Evolutionary conservation across 192 early-diverging fungal species (phyloP).

Genomic region (Linderina pennispora): DNA sequence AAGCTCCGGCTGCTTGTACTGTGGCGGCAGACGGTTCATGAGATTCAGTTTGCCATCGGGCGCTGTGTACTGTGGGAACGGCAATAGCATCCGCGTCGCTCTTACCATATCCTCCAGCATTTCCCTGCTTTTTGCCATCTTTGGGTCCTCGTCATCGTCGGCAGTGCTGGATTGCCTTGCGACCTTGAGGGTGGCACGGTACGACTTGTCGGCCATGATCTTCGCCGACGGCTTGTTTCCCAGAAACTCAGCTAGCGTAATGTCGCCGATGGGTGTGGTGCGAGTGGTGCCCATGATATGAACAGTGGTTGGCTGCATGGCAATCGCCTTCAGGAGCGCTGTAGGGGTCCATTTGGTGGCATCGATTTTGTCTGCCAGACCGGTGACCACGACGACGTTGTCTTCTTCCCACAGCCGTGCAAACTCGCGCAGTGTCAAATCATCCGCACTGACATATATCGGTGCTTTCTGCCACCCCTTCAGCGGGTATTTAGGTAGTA

Average conservation of each 20-base stretch:
- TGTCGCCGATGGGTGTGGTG: not conserved
- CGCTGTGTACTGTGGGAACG: slow-evolving; percentile 48
- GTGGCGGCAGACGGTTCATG: slow-evolving; percentile 47
- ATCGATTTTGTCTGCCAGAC: slow-evolving; percentile 5
- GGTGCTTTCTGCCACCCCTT: slow-evolving; percentile 11
- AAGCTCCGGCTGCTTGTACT: slow-evolving; percentile 51
- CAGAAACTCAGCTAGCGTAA: slow-evolving; percentile 13
- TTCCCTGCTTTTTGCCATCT: too few species aligned
- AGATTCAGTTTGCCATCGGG: slow-evolving; percentile 52
- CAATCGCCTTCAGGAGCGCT: slow-evolving; percentile 5
- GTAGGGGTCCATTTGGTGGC: slow-evolving; percentile 6
- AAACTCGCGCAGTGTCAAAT: slow-evolving; percentile 29
- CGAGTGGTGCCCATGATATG: slow-evolving; percentile 1
- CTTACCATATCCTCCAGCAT: too few species aligned
- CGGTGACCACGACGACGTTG: slow-evolving; percentile 23
- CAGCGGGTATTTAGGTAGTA: not conserved
- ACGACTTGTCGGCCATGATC: too few species aligned
- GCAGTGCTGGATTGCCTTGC: too few species aligned
- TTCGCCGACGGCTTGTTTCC: too few species aligned
- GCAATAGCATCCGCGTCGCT: slow-evolving; percentile 20
- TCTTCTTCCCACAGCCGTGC: slow-evolving; percentile 22
- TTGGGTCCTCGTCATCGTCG: too few species aligned
- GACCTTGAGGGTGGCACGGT: too few species aligned
- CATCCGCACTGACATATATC: slow-evolving; percentile 10
- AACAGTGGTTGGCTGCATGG: slow-evolving; percentile 1